Conservation (phyloP, 257 asterid genomes). For the Solanum clarkiae region DNA sequence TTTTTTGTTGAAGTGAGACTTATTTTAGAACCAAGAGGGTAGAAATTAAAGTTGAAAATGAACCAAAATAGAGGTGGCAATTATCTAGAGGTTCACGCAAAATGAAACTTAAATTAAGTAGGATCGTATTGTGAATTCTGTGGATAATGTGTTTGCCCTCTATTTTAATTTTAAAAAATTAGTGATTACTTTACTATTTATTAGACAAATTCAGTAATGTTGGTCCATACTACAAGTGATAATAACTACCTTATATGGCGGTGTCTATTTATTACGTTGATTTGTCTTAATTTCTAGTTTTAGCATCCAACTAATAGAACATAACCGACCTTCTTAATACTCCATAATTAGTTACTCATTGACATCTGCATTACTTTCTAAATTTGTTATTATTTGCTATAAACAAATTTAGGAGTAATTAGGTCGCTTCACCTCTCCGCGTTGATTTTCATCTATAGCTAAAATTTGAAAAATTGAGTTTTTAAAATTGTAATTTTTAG, state of each 20-base stretch:
- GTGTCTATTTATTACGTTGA: background rate
- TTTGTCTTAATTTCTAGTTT: background rate
- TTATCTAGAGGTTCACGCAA: background rate
- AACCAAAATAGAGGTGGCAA: background rate
- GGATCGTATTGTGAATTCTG: background rate
- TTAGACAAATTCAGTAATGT: background rate
- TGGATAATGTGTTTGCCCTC: background rate
- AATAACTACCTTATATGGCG: background rate
- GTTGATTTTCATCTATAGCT: background rate
- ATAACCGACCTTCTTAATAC: background rate
- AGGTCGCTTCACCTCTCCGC: background rate
- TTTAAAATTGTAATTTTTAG: too few relatives aligned
- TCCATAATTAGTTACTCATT: background rate
- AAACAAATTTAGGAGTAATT: background rate
- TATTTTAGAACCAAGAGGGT: fast-evolving
- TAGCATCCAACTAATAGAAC: background rate
- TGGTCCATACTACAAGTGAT: background rate
- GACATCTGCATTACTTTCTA: background rate
- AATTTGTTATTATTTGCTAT: background rate
- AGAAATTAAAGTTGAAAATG: background rate
- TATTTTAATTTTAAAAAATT: too few relatives aligned
- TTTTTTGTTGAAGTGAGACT: too few relatives aligned
- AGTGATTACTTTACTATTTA: background rate
- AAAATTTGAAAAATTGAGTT: too few relatives aligned
- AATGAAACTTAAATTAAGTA: background rate